Base-by-base conservation (phyloP, 192 early-diverging fungal genomes). In the Backusella liffmaniae region DNA sequence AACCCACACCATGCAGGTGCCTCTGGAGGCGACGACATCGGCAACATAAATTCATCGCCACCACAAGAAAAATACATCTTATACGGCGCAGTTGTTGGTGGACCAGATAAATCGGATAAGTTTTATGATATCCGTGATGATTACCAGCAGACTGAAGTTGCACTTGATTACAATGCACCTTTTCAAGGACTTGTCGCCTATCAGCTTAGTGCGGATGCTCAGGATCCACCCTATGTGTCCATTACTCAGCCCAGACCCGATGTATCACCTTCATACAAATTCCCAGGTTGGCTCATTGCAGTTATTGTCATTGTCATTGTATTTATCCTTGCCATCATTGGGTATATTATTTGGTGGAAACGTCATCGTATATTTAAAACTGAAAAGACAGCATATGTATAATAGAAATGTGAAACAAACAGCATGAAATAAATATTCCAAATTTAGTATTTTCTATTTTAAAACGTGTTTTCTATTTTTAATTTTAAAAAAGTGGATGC, bases 1-100 rank as follows among this genome's bases (percentile, higher is more conserved):
- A 88, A 90, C 34, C 86, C 87, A 51, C 89, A 89, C 74, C 88
- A 89, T 70, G 87, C 87, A n/a, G 73, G 80, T 36, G 88, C 89
- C 0, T 83, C 86, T 3, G 89, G 89, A n/a, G 88, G 88, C 72
- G 12, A 26, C 26, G 75, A 83, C 30, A 82, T 80, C 5, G 65
- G 42, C 16, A 83, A 86, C 32, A 81, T 87, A 13, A 70, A 81
- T 30, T 39, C 26, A 3, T 77, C 78, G 6, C 88, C 88, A 30
- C 59, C 73, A 5, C 69, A 49, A 16, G 81, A 83, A 36, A 16
- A 68, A 16, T 72, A 87, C 66, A 78, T 84, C 0, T 77, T 90
- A 26, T 89, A 87, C 74, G 89, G 89, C 15, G 86, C 86, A 9
- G 66, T 90, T 34, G 88, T 90, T n/a, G 88, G 88, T 32, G 89